Percentiles rank a stretch among this genome's conserved stretches.
These are phyloP conservation scores for Lepidium africanum DNA, from an alignment of 345 rosid species.

Conservation along the genomic window DNA sequence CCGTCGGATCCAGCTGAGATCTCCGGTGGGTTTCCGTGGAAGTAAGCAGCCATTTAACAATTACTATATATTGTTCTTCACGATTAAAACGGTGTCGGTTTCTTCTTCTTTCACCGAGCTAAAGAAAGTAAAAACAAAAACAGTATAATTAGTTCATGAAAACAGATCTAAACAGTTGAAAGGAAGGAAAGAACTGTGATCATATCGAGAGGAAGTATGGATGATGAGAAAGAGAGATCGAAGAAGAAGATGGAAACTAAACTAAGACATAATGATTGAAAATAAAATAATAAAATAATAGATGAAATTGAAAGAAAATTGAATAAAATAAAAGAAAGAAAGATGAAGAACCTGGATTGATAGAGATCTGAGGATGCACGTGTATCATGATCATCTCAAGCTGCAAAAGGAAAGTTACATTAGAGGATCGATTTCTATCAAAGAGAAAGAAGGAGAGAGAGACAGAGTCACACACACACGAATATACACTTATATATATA, in stretches of 20 bases:
- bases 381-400: conserved; percentile 61
- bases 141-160: background rate
- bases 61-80: background rate
- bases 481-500: conserved; percentile 19
- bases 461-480: conserved; percentile 13
- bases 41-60: conserved; percentile 66
- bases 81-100: conserved; percentile 6
- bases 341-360: conserved; percentile 57
- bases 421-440: conserved; percentile 20
- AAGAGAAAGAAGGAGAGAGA: conserved; percentile 16
- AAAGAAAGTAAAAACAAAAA: background rate
- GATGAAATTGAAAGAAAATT: conserved; percentile 5
- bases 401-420: conserved; percentile 38
- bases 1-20: conserved; percentile 62
- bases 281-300: conserved; percentile 29
- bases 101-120: conserved; percentile 18
- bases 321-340: conserved; percentile 13
- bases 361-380: conserved; percentile 66
- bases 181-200: conserved; percentile 6
- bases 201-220: conserved; percentile 22
- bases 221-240: conserved; percentile 24
- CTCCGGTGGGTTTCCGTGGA: conserved; percentile 71
- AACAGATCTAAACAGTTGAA: background rate
- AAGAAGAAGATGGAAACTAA: conserved; percentile 22
- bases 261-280: conserved; percentile 36